Base-by-base conservation (phyloP, 192 early-diverging fungal genomes). In the Linnemannia elongata region DNA sequence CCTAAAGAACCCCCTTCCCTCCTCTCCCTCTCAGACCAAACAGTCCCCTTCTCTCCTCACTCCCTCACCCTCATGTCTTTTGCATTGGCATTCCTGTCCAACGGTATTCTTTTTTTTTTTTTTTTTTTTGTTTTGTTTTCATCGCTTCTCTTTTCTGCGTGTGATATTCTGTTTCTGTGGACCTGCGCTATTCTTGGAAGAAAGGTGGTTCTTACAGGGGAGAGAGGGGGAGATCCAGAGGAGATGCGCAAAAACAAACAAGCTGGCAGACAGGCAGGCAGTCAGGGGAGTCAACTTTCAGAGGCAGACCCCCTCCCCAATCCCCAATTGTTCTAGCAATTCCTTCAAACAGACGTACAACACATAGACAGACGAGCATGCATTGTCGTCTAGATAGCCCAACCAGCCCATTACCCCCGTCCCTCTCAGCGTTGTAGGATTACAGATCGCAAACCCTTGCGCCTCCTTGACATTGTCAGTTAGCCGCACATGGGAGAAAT, bases 171-270 rank as follows among this genome's bases (percentile, higher is more conserved):
- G 60, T 18, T 49, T 49, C 3, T 10, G 20, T 49, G 47, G 47
- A 49, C 47, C 60, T 9, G 60, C 55, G 27, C 60, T 63, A 63
- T 63, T 63, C 60, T 30, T 63, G 60, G 60, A 66, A 66, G n/a
- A 66, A n/a, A 1, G 20, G 55, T 27, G 6, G n/a, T 57, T 57
- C n/a, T 57, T 27, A 6, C 27, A 24, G 55, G n/a, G 24, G 22
- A 54, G 22, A 22, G 52, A 18, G 18, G 3, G 38, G 38, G n/a
- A n/a, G n/a, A n/a, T 39, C 38, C 38, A 54, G 17, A 54, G 52
- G 22, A 45, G 44, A 52, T 52, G 18, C 6, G n/a, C 12, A 33
- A 35, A 66, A 66, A 66, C 13, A 66, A 5, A 60, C 60, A 10
- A 0, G 30, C 60, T 15, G 7, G 24, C n/a, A 27, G 60, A 10